Conservation (phyloP, 2,329 filamentous ascomycete genomes). For the Seiridium unicorne region DNA sequence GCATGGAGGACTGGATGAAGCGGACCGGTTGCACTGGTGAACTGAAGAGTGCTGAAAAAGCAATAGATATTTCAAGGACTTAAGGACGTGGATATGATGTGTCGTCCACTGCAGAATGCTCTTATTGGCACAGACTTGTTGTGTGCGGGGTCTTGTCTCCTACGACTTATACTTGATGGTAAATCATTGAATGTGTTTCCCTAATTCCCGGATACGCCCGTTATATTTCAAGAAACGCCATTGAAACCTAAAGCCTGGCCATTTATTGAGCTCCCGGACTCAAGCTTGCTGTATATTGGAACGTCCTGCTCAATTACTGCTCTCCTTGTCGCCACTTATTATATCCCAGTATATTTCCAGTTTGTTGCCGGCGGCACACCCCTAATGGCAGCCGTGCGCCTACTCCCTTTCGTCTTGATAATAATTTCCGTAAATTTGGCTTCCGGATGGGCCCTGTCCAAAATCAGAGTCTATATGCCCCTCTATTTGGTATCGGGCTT, state of each 20-base stretch:
- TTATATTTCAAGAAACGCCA: too few relatives aligned
- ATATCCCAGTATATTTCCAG: conserved; percentile 52
- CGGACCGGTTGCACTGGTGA: too few relatives aligned
- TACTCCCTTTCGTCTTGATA: conserved; percentile 37
- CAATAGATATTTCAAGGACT: too few relatives aligned
- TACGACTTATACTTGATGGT: too few relatives aligned
- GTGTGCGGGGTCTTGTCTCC: too few relatives aligned
- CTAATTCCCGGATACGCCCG: too few relatives aligned
- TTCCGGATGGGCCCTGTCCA: conserved; percentile 18
- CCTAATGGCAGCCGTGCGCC: conserved; percentile 37
- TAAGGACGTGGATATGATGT: too few relatives aligned
- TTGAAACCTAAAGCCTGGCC: conserved; percentile 13
- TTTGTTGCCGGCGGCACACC: conserved; percentile 39
- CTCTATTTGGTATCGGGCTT: conserved; percentile 36
- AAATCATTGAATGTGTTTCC: too few relatives aligned
- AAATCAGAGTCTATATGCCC: conserved; percentile 28
- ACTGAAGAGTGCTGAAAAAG: too few relatives aligned
- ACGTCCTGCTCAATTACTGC: conserved; percentile 22
- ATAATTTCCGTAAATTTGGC: conserved; percentile 31
- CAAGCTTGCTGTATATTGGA: conserved; percentile 36
- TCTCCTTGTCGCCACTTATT: conserved; percentile 38
- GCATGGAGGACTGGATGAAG: too few relatives aligned
- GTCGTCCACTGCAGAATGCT: too few relatives aligned
- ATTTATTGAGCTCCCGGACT: conserved; percentile 17
- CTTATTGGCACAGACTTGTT: too few relatives aligned